Conservation (phyloP, 2,329 filamentous ascomycete species). For the Colletotrichum shisoi region DNA sequence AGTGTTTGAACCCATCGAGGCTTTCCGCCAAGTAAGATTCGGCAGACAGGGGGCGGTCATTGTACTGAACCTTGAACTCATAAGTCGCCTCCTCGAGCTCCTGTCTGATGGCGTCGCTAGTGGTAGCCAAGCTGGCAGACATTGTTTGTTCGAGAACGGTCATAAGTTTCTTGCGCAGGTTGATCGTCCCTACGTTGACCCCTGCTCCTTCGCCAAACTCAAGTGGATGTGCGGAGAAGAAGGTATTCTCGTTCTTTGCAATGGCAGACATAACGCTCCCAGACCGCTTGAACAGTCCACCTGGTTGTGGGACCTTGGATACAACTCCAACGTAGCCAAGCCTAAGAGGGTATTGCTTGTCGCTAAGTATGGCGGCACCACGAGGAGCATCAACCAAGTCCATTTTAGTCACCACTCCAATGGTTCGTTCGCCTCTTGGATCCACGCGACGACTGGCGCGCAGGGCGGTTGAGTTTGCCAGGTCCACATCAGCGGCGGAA, state of each 20-base stretch:
- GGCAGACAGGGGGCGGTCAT: constrained; percentile 90
- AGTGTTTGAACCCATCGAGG: constrained; percentile 95
- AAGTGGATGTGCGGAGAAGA: constrained; percentile 81
- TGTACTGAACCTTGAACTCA: constrained; percentile 99
- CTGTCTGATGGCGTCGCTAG: constrained; percentile 89
- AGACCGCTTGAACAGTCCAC: constrained; percentile 81
- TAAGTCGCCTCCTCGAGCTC: constrained; percentile 97
- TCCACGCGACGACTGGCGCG: constrained; percentile 91
- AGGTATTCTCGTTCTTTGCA: constrained; percentile 85
- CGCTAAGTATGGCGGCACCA: constrained; percentile 79
- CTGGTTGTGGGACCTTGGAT: constrained; percentile 74
- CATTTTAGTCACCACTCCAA: constrained; percentile 99
- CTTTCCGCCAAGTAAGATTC: constrained; percentile 97
- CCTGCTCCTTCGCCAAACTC: constrained; percentile 79
- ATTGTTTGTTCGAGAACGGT: constrained; percentile 95
- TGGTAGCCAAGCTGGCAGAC: constrained; percentile 88
- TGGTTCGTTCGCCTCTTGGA: constrained; percentile 91
- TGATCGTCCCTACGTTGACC: constrained; percentile 82
- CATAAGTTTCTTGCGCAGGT: constrained; percentile 94
- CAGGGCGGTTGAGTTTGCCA: constrained; percentile 94
- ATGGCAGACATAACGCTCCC: constrained; percentile 83
- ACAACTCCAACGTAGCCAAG: constrained; percentile 96
- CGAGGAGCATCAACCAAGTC: constrained; percentile 87
- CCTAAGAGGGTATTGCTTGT: constrained; percentile 93
- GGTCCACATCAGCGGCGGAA: constrained; percentile 94